Conservation (phyloP, 108 stramenopile species). For the Cyclostephanos tholiformis region DNA sequence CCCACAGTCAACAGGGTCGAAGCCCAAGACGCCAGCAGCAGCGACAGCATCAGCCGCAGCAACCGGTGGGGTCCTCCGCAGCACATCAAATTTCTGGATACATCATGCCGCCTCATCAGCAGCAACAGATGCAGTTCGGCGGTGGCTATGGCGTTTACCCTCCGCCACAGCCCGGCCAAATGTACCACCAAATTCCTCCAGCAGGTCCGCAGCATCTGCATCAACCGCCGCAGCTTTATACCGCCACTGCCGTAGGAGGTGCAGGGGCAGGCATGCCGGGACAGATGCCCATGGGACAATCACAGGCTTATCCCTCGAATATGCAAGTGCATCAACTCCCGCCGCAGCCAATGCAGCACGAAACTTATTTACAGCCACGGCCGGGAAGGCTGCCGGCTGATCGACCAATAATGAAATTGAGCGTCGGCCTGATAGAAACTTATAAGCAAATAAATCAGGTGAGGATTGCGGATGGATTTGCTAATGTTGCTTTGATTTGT, state of each 20-base stretch:
- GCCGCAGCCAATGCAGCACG: conserved; percentile 16
- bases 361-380: conserved; percentile 26
- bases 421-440: conserved; percentile 89
- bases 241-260: conserved; percentile 3
- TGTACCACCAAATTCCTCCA: conserved; percentile 13
- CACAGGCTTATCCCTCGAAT: conserved; percentile 12
- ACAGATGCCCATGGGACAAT: conserved; percentile 9
- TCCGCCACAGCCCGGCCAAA: conserved; percentile 6
- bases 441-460: conserved; percentile 93
- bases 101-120: conserved; percentile 30
- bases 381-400: conserved; percentile 54
- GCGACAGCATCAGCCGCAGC: conserved; percentile 7
- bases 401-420: conserved; percentile 87
- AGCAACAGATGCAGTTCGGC: conserved; percentile 36
- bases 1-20: conserved; percentile 14
- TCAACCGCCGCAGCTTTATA: conserved; percentile 23
- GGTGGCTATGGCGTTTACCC: conserved; percentile 20
- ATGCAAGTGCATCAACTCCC: conserved; percentile 7
- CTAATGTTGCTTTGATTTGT: neutral
- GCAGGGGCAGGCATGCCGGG: conserved; percentile 30
- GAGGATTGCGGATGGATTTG: neutral
- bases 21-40: conserved; percentile 31
- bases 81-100: conserved; percentile 37
- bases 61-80: conserved; percentile 10
- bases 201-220: conserved; percentile 21